Base-by-base conservation (phyloP, 352 stramenopile species). In the Pythium chondricola region DNA sequence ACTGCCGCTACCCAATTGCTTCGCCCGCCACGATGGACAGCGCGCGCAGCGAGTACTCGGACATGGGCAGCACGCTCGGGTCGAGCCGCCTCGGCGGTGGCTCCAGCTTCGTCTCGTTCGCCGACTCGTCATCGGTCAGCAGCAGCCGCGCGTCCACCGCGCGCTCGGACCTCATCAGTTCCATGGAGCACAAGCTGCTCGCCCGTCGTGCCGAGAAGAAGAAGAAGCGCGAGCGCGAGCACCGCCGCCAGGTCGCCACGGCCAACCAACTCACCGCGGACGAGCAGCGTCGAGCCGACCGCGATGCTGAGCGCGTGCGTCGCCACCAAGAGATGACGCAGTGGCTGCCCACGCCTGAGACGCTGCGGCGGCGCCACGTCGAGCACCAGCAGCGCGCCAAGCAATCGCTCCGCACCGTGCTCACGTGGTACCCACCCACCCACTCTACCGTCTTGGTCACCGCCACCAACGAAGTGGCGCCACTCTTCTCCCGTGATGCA, bases 111-210 rank as follows among this genome's bases (percentile, higher is more conserved):
- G 40, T 77, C 2, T 82, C 70, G 10, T 75, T 77, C n/a, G 69
- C 69, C 0, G 65, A 58, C 27, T 81, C 70, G 0, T 52, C 63
- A 13, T 77, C 63, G 0, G 45, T 65, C 21, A 44, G 47, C 27
- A 70, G 68, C 60, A 67, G 66, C 5, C 48, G 60, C 6, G 31
- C 18, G 6, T 73, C 64, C 0, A 70, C 69, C 5, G 52, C 52
- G 24, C 73, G 76, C 8, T 74, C 71, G 6, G 67, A 75, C 32
- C 79, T 78, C 22, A 30, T 88, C 1, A 74, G 55, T 36, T 77
- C 43, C 48, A 83, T 67, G 35, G 74, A 85, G 58, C 62, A 76
- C 2, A 77, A 75, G 56, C 83, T 85, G 39, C 58, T 64, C 18
- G 51, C 74, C 17, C 71, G 68, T 13, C 80, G 83, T 39, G 63